Conservation (phyloP, 148 eudicot species). For the Rhododendron griersonianum region DNA sequence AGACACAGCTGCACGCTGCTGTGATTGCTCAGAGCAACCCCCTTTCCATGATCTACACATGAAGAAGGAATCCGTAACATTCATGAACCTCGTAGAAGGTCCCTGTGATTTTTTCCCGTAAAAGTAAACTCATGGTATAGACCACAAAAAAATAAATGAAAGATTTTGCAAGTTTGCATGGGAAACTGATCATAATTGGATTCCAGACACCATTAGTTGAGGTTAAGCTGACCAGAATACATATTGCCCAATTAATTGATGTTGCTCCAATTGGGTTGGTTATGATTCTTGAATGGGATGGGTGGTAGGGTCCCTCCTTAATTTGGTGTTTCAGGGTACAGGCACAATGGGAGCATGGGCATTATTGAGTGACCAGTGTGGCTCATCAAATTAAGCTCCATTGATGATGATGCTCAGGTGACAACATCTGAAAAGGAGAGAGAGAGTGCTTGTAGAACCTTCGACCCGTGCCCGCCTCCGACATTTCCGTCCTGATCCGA, state of each 20-base stretch:
- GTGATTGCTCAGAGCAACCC: too few relatives aligned
- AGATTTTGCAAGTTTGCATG: not conserved
- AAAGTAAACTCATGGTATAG: not conserved
- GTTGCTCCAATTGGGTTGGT: not conserved
- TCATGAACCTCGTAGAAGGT: not conserved
- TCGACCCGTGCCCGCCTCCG: too few relatives aligned
- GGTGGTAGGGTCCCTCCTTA: not conserved
- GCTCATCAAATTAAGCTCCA: not conserved
- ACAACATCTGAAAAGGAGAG: not conserved
- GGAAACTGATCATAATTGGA: not conserved
- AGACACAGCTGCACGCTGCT: too few relatives aligned
- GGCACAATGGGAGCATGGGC: slow-evolving; percentile 5
- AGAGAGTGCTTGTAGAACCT: too few relatives aligned
- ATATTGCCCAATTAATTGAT: not conserved
- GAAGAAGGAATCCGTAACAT: not conserved
- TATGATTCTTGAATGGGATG: not conserved
- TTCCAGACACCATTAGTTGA: not conserved
- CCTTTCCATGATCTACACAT: not conserved
- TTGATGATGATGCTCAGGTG: not conserved
- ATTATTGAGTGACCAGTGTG: not conserved
- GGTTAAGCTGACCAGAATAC: not conserved
- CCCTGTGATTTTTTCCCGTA: not conserved
- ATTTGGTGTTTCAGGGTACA: not conserved
- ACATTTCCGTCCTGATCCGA: too few relatives aligned
- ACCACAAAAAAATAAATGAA: too few relatives aligned